Base-by-base conservation (phyloP, 768 basidiomycete genomes). In the Chalciporus pseudorubinellus region DNA sequence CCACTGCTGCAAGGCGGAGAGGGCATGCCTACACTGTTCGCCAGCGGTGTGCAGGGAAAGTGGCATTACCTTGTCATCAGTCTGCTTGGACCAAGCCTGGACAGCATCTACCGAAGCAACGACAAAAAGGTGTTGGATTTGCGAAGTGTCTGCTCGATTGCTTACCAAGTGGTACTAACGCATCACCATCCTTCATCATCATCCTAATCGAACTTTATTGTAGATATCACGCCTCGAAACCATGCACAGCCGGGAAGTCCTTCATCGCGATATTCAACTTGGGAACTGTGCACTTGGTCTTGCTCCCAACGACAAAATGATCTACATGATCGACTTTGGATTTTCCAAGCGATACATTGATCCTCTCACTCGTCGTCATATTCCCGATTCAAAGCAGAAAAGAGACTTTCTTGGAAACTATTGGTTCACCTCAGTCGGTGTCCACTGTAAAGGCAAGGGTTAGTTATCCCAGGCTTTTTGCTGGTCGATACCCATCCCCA, bases 321-420 rank as follows among this genome's bases (percentile, higher is more conserved):
- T 91, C 55, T 90, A 89, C 60, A 85, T 90, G 87, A 91, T 91
- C 59, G 89, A 91, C 65, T 90, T 91, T 63, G 88, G 88, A 13
- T 91, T 91, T 65, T 87, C 87, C 16, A 90, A 89, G 61, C 77
- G 77, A 28, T 91, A 87, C 56, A 81, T 89, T 55, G 85, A 91
- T 67, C 77, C 78, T 19, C 55, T 65, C 41, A 87, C 85, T 3
- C 75, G 69, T 39, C 77, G 78, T n/a, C 88, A 91, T 59, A 87
- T 91, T 51, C 80, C 82, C 16, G 84, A 89, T 50, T 83, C 82
- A 59, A 81, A 77, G 46, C 70, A 69, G 26, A 83, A 82, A 62
- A 80, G 86, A 38, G 84, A 88, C 59, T 90, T 91, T 56, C 82
- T 90, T 46, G 88, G 88, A 21, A 91, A 91, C 63, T 91, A 89